Evolutionary conservation across 2,329 filamentous ascomycete species (phyloP), one percentile per base, ranked within the genome.

Genomic region (Neopestalotiopsis rosae): DNA sequence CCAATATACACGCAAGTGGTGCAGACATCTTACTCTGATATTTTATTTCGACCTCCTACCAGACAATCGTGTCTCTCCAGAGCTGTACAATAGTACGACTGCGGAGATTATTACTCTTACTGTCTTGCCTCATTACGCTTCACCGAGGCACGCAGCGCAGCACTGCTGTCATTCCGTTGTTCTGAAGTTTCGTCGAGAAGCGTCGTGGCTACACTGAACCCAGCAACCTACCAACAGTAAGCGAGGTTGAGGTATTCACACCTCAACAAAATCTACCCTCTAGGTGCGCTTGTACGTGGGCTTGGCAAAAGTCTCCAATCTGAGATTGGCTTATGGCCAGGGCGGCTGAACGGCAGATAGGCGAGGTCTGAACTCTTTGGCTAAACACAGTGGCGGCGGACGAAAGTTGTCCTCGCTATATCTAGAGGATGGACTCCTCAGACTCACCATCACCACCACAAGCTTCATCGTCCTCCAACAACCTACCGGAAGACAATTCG

Each of bases 401-500:
- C 45, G 45, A 52, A 49, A 52, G 17, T 17, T 52, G 45, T 61
- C 28, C 63, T 66, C 57, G 49, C 65, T 67, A 65, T 69, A 69
- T 65, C 67, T 65, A 62, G 68, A 70, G 71, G 67, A 80, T 80
- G 79, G 78, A 78, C 65, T 71, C 76, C 14, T 71, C 71, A 30
- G 74, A 72, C 52, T 71, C 72, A 69, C 66, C 70, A 65, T 71
- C 72, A 69, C 66, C 70, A 65, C 71, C 75, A 56, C 68, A 72
- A 65, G 73, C 71, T 49, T 17, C 45, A n/a, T 56, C 68, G 9
- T 69, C 74, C 66, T 68, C 74, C 63, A 69, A 74, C 32, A 73
- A 78, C 49, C 79, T 79, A 68, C 73, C 74, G 17, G 73, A 76
- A 52, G 75, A 80, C 40, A 72, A 77, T 4, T 77, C 78, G 32